These are phyloP conservation scores for Phoma herbarum DNA, from an alignment of 2,329 filamentous ascomycete genomes.

Conservation along the genomic window DNA sequence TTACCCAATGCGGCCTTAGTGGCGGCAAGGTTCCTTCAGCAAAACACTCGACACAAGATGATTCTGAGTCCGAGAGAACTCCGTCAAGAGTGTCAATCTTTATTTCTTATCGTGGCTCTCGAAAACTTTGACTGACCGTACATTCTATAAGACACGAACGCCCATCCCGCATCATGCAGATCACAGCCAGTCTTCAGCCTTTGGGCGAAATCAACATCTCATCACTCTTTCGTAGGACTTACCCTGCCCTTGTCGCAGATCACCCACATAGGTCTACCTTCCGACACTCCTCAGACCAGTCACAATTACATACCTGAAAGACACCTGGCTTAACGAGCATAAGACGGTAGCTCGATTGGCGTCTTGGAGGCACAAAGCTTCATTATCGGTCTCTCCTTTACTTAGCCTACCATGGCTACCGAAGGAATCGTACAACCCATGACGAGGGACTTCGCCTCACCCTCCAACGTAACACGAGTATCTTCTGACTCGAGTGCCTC, in stretches of 20 bases:
- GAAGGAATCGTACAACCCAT: constrained; percentile 24
- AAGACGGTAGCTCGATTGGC: not conserved
- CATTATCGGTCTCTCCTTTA: not conserved
- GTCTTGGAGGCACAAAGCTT: not conserved
- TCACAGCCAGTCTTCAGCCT: constrained; percentile 7
- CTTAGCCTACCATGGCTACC: constrained; percentile 27
- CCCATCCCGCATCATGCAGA: constrained; percentile 9
- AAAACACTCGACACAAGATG: constrained; percentile 11
- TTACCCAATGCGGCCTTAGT: not conserved
- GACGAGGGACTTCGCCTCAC: constrained; percentile 27
- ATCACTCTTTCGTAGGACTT: constrained; percentile 5
- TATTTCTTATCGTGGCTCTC: constrained; percentile 9
- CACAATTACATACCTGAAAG: not conserved
- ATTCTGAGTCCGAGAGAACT: constrained; percentile 25
- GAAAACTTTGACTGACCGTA: constrained; percentile 13
- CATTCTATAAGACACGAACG: constrained; percentile 15
- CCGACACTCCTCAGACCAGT: not conserved
- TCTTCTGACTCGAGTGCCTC: constrained; percentile 24
- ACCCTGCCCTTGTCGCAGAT: not conserved
- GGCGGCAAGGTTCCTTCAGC: constrained; percentile 6
- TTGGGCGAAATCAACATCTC: constrained; percentile 6
- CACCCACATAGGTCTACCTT: not conserved
- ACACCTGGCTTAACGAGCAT: not conserved
- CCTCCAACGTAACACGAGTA: constrained; percentile 10
- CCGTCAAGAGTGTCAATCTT: constrained; percentile 13